A percentile compares a stretch with the other conserved stretches of the same genome.
phyloP scores from a whole-genome alignment of 1,284 basidiomycete species.

The Leccinum pallidistipes region DNA sequence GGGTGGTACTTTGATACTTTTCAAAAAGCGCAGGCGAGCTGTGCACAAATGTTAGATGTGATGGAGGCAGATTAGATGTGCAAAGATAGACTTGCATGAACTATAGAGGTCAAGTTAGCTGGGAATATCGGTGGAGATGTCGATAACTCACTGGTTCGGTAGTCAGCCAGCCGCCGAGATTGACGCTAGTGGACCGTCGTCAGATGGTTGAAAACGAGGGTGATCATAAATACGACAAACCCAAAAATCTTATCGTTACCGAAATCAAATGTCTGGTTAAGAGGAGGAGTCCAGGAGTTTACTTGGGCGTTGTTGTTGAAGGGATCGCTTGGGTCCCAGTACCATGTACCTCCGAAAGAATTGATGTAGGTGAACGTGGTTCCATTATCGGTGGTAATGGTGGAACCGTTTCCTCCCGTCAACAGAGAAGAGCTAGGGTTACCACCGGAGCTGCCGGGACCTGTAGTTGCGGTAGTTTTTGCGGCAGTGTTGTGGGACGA shows the following conservation, averaged over 20 bases:
- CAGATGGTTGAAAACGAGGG: conserved; percentile 1
- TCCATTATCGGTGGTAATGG: conserved; percentile 49
- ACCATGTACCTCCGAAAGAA: conserved; percentile 51
- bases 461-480: conserved; percentile 22
- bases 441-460: conserved; percentile 16
- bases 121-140: conserved; percentile 30
- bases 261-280: conserved; percentile 66
- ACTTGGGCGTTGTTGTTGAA: conserved; percentile 63
- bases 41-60: conserved; percentile 11
- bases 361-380: conserved; percentile 55
- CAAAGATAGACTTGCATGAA: conserved; percentile 31
- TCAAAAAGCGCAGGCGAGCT: conserved; percentile 77
- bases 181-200: conserved; percentile 47
- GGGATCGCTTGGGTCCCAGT: conserved; percentile 57
- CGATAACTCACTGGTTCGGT: conserved; percentile 63
- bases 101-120: conserved; percentile 20
- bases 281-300: conserved; percentile 64
- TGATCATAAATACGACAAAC: conserved; percentile 22
- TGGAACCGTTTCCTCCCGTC: conserved; percentile 50
- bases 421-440: conserved; percentile 15
- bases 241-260: conserved; percentile 43
- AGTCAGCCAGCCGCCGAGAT: conserved; percentile 62
- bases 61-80: not conserved
- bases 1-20: conserved; percentile 47
- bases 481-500: conserved; percentile 7